Percentiles rank a stretch among this genome's conserved stretches.
These are phyloP conservation scores for Lodderomyces elongisporus DNA, from an alignment of 1,139 yeast genomes.

Conservation along the genomic window DNA sequence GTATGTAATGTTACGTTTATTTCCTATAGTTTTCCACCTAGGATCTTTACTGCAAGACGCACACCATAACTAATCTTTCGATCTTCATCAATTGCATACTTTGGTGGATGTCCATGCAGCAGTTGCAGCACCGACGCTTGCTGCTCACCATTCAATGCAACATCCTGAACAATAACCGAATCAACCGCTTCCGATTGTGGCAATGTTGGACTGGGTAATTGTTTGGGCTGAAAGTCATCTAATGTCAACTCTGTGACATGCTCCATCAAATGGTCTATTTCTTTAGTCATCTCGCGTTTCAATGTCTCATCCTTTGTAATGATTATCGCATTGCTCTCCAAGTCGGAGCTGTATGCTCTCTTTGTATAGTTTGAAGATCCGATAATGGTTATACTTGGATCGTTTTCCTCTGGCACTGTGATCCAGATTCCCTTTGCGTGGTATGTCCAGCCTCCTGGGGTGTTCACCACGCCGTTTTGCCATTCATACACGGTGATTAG, in stretches of 20 bases:
- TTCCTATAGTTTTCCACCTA: slow-evolving; percentile 59
- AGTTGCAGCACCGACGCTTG: background rate
- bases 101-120: slow-evolving; percentile 11
- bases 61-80: slow-evolving; percentile 58
- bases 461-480: slow-evolving; percentile 80
- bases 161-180: slow-evolving; percentile 3
- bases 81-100: slow-evolving; percentile 44
- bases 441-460: slow-evolving; percentile 89
- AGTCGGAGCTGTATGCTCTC: slow-evolving; percentile 80
- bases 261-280: slow-evolving; percentile 55
- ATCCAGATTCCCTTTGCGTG: slow-evolving; percentile 99
- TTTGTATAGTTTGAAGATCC: slow-evolving; percentile 94
- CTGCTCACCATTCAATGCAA: slow-evolving; percentile 7
- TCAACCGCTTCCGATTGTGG: background rate
- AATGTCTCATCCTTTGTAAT: slow-evolving; percentile 64
- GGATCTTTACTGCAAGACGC: slow-evolving; percentile 55
- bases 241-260: slow-evolving; percentile 49
- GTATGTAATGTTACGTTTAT: no score
- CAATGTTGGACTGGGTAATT: slow-evolving; percentile 4
- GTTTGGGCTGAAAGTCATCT: slow-evolving; percentile 51
- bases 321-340: slow-evolving; percentile 81
- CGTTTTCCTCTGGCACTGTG: slow-evolving; percentile 49
- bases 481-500: slow-evolving; percentile 69
- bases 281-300: slow-evolving; percentile 53
- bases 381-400: slow-evolving; percentile 72